A percentile compares a stretch with the other conserved stretches of the same genome.
phyloP scores from a whole-genome alignment of 352 stramenopile species.

The Peronospora farinosa region DNA sequence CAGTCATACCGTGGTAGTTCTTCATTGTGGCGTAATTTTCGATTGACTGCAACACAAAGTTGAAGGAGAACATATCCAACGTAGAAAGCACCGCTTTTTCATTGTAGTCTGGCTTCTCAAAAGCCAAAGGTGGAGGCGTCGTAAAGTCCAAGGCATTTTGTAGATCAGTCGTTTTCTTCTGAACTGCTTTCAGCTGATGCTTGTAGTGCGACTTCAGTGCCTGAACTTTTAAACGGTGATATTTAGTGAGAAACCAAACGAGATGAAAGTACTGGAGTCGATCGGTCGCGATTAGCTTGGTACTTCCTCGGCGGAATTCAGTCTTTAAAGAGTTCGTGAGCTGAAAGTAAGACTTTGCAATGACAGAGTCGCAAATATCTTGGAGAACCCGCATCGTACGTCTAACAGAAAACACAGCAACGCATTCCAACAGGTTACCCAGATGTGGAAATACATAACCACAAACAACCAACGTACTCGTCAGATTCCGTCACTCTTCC shows the following conservation, averaged over 20 bases:
- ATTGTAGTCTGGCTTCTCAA: conserved; percentile 50
- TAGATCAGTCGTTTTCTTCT: conserved; percentile 47
- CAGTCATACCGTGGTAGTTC: conserved; percentile 78
- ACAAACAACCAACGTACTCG: conserved; percentile 26
- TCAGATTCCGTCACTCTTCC: conserved; percentile 56
- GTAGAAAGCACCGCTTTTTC: conserved; percentile 80
- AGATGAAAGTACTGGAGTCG: conserved; percentile 86
- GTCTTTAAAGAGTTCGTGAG: conserved; percentile 83
- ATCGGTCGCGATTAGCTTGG: conserved; percentile 77
- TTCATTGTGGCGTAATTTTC: conserved; percentile 78
- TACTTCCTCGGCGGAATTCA: conserved; percentile 80
- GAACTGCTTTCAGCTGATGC: conserved; percentile 41
- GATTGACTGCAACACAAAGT: conserved; percentile 85
- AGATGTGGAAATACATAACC: not conserved
- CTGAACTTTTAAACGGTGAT: conserved; percentile 76
- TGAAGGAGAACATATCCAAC: conserved; percentile 89
- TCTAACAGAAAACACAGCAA: conserved; percentile 23
- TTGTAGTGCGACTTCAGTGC: conserved; percentile 63
- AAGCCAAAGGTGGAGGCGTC: conserved; percentile 28
- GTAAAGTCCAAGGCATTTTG: conserved; percentile 55
- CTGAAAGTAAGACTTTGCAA: conserved; percentile 79
- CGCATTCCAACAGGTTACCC: not conserved
- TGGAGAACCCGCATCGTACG: conserved; percentile 58
- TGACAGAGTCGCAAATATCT: conserved; percentile 65
- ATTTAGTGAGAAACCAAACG: conserved; percentile 79